Conservation (phyloP, 495 filamentous ascomycete species). For the Aspergillus egyptiacus region DNA sequence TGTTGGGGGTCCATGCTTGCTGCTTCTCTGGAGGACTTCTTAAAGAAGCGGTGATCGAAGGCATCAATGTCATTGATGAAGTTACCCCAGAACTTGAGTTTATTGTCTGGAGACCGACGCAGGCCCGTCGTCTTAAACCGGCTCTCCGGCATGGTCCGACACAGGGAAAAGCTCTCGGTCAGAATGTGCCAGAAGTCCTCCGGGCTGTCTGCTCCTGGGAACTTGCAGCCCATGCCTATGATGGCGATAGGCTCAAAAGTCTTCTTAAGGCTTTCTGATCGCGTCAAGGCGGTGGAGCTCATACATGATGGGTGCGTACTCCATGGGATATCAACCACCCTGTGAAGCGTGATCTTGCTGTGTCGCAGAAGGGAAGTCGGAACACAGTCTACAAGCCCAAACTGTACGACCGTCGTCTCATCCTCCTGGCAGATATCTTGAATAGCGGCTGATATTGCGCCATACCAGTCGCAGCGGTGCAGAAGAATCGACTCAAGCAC, state of each 20-base stretch:
- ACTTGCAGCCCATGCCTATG: conserved; percentile 45
- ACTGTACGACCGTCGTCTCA: not conserved
- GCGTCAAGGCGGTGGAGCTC: too few relatives aligned
- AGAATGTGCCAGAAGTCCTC: conserved; percentile 42
- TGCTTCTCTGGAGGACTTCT: conserved; percentile 37
- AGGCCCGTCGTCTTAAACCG: not conserved
- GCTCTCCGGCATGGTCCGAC: not conserved
- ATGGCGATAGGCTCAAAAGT: conserved; percentile 33
- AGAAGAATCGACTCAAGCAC: not conserved
- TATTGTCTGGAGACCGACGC: not conserved
- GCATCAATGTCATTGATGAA: conserved; percentile 36
- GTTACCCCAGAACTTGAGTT: conserved; percentile 20
- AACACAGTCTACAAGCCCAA: not conserved
- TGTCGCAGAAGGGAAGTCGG: not conserved
- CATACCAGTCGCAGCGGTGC: not conserved
- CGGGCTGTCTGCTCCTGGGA: conserved; percentile 43
- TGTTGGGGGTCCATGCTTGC: conserved; percentile 47
- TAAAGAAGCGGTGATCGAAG: conserved; percentile 52
- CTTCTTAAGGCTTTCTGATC: not conserved
- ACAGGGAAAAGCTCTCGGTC: not conserved
- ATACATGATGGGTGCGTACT: not conserved
- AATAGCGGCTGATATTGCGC: not conserved
- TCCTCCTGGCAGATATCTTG: not conserved
- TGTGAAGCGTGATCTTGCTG: not conserved
- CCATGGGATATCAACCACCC: not conserved